Evolutionary conservation across 768 basidiomycete species (phyloP), one percentile per base, ranked within the genome.

Genomic region (Russula ochroleuca): DNA sequence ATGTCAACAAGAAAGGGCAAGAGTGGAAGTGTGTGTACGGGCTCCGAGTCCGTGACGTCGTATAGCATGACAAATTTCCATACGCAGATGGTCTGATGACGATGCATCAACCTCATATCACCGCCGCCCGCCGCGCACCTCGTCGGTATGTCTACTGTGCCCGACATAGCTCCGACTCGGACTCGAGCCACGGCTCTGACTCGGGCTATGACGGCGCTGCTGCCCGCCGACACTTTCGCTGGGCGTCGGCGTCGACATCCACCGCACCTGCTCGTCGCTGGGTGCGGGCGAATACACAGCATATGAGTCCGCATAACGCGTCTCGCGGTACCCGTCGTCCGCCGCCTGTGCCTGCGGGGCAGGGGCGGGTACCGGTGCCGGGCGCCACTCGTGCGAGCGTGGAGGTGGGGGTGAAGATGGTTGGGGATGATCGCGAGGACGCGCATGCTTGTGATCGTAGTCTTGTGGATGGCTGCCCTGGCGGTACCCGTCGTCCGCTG

Each of bases 211-310:
- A 5, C 19, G 45, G 9, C 43, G 21, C 43, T 14, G 57, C 7
- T 2, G 15, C 6, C 45, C 23, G 23, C 48, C 48, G 25, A 5
- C 37, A n/a, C 43, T 28, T 2, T 62, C 53, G 37, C 47, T 49
- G 23, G 61, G 62, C 13, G 55, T 17, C 0, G 51, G 19, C 14
- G 56, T 17, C 0, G 40, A 15, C n/a, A 6, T 11, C 62, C 50
- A 53, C 15, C 14, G 56, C 14, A 28, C 7, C 19, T 17, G 31
- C 6, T 55, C 63, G 2, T 64, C 63, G 47, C 63, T 49, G 3
- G 10, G 63, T 21, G 11, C 25, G 2, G 57, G 43, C 3, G 62
- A 59, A 33, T 49, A 35, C 0, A 6, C 38, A 17, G 33, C n/a
- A 23, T 21, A 41, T 2, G 54, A 10, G 7, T 52, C 56, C 0